Conservation (phyloP, 352 stramenopile species). For the Pythium sp. region DNA sequence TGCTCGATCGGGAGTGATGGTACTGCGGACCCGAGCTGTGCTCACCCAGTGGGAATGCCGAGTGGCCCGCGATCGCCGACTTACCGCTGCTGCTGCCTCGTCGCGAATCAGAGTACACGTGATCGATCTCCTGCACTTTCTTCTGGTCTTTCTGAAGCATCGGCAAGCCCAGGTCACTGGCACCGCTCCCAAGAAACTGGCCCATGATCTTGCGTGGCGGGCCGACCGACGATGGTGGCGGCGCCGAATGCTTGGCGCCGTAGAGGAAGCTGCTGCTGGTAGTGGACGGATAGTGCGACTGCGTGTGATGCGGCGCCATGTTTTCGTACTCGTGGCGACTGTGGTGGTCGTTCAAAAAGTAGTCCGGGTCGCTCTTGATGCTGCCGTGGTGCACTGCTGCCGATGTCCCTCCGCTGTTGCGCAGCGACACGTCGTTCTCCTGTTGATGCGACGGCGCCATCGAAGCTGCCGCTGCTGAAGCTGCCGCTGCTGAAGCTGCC, state of each 20-base stretch:
- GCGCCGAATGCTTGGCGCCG: constrained; percentile 32
- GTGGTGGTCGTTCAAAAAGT: constrained; percentile 15
- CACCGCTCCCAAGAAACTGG: constrained; percentile 26
- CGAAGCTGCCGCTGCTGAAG: neutral
- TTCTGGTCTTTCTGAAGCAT: constrained; percentile 44
- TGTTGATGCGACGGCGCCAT: neutral
- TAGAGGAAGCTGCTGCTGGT: constrained; percentile 35
- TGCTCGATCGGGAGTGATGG: constrained; percentile 17
- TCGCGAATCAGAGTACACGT: constrained; percentile 33
- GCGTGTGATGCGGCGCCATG: constrained; percentile 21
- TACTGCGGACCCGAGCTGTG: constrained; percentile 16
- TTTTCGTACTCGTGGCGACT: constrained; percentile 13
- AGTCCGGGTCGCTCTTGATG: constrained; percentile 16
- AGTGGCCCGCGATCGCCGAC: constrained; percentile 18
- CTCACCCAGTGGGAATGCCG: constrained; percentile 21
- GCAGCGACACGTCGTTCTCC: constrained; percentile 28
- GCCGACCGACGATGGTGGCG: constrained; percentile 8
- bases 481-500: neutral
- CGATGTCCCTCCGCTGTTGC: neutral
- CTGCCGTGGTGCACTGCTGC: neutral
- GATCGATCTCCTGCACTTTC: constrained; percentile 29
- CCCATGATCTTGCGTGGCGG: constrained; percentile 41
- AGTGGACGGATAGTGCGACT: constrained; percentile 12
- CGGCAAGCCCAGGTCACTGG: constrained; percentile 20
- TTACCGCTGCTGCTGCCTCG: constrained; percentile 18